Evolutionary conservation across 331 rosid genomes (phyloP).

Genomic region (Stylosanthes scabra): DNA sequence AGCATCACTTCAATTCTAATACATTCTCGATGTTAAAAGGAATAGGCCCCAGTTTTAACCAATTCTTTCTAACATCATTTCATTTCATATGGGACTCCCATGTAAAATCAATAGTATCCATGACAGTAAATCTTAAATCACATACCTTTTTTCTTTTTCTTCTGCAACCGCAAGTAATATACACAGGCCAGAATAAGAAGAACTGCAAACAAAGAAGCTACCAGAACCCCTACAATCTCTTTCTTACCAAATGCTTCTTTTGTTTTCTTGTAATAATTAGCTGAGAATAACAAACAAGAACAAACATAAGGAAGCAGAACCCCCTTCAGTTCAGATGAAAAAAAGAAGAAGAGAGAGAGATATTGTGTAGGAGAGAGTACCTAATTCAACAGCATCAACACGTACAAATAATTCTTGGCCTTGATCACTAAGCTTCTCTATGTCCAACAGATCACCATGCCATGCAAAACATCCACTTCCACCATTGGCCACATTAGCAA

Average conservation of each 20-base stretch:
- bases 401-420: conserved; percentile 58
- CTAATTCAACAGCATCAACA: conserved; percentile 54
- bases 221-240: conserved; percentile 23
- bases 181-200: conserved; percentile 30
- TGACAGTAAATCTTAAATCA: background rate
- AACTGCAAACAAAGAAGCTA: conserved; percentile 6
- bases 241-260: conserved; percentile 17
- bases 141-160: conserved; percentile 38
- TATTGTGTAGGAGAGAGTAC: conserved; percentile 21
- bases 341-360: background rate
- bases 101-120: background rate
- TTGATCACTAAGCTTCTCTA: conserved; percentile 33
- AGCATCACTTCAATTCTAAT: background rate
- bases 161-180: conserved; percentile 11
- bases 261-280: conserved; percentile 29
- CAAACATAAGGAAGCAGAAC: conserved; percentile 7
- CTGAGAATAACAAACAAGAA: conserved; percentile 36
- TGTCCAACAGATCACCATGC: conserved; percentile 57
- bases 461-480: conserved; percentile 62
- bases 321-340: background rate
- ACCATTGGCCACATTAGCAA: conserved; percentile 44
- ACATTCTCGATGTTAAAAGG: too few species aligned
- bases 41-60: too few species aligned
- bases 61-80: background rate
- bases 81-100: background rate